Percentiles rank a stretch among this genome's conserved stretches.
Evolutionary conservation across 129 eudicot genomes (phyloP).

Genomic region (Flaveria linearis): DNA sequence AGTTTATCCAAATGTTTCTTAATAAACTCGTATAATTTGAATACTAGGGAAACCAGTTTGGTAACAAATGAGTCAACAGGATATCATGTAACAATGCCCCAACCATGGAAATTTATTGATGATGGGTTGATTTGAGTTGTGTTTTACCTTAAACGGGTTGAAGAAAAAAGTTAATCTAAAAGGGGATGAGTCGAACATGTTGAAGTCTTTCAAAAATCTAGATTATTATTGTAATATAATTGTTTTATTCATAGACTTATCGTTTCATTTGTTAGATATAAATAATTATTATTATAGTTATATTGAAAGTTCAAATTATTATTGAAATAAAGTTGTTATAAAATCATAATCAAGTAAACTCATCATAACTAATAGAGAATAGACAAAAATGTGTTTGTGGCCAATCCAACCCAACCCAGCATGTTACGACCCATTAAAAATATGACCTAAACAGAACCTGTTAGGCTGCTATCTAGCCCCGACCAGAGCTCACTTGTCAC

Average conservation of each 20-base stretch:
- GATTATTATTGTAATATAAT: not conserved
- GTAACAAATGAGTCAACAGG: constrained; percentile 4
- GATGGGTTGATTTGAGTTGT: not conserved
- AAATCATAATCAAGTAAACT: not conserved
- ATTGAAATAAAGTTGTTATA: not conserved
- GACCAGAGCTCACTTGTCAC: constrained; percentile 1
- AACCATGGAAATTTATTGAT: not conserved
- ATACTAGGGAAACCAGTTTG: constrained; percentile 10
- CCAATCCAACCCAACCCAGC: not conserved
- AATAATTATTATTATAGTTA: not conserved
- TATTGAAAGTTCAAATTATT: not conserved
- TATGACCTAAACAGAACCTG: not conserved
- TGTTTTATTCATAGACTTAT: not conserved
- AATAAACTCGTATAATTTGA: not conserved
- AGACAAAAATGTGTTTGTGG: not conserved
- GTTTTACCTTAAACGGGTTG: not conserved
- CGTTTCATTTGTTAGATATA: not conserved
- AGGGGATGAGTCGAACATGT: not conserved
- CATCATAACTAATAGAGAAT: not conserved
- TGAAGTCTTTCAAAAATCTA: not conserved
- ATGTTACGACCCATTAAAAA: not conserved
- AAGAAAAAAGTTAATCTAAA: not conserved
- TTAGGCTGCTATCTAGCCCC: not conserved
- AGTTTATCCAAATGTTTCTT: not conserved
- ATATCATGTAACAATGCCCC: not conserved